Conservation (phyloP, 1,139 yeast species). For the Yamadazyma jaroonii region DNA sequence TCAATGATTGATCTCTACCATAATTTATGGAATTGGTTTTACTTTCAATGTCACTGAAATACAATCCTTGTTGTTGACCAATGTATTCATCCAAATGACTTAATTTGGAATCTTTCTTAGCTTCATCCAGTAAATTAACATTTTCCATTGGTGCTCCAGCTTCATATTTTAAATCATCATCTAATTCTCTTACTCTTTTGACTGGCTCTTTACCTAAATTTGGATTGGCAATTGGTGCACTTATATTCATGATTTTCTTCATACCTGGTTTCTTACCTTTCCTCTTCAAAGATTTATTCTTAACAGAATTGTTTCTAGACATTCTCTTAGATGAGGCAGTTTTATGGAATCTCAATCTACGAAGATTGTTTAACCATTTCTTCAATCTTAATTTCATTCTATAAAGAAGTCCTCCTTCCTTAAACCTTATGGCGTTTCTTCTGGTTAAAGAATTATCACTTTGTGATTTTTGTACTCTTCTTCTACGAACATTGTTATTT, state of each 20-base stretch:
- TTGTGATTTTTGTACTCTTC: slow-evolving; percentile 11
- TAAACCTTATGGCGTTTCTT: slow-evolving; percentile 33
- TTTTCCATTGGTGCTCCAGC: slow-evolving; percentile 28
- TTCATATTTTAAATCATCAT: slow-evolving; percentile 23
- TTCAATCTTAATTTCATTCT: slow-evolving; percentile 27
- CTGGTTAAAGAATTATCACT: slow-evolving; percentile 22
- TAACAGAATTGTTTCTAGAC: slow-evolving; percentile 14
- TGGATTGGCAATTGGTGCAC: slow-evolving; percentile 30
- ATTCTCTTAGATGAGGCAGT: slow-evolving; percentile 27
- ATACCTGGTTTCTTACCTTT: slow-evolving; percentile 17
- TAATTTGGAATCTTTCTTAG: slow-evolving; percentile 14
- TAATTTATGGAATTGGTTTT: slow-evolving; percentile 19
- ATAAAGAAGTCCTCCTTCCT: slow-evolving; percentile 31
- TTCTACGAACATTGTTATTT: slow-evolving; percentile 14
- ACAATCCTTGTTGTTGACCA: slow-evolving; percentile 27
- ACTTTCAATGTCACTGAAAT: slow-evolving; percentile 13
- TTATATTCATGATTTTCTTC: slow-evolving; percentile 15
- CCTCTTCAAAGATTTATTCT: slow-evolving; percentile 16
- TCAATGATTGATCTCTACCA: slow-evolving; percentile 8
- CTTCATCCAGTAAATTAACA: slow-evolving; percentile 13
- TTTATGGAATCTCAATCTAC: slow-evolving; percentile 21
- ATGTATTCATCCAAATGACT: slow-evolving; percentile 27
- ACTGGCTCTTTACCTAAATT: slow-evolving; percentile 22
- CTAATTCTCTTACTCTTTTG: slow-evolving; percentile 19
- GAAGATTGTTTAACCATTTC: slow-evolving; percentile 23